A percentile compares a stretch with the other conserved stretches of the same genome.
phyloP scores from a whole-genome alignment of 2,329 filamentous ascomycete genomes.

The Penicillium verrucosum region DNA sequence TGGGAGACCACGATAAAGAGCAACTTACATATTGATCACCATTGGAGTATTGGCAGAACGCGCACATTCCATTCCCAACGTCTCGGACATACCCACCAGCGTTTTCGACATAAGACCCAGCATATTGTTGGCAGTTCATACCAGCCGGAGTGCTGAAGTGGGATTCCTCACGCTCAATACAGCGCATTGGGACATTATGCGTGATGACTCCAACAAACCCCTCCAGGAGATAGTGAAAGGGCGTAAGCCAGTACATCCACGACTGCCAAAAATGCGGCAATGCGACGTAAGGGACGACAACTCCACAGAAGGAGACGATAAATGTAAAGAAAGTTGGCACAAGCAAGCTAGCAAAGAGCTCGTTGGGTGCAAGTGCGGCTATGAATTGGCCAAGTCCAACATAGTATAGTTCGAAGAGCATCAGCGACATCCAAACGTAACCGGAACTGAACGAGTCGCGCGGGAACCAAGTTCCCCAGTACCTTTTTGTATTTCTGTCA shows the following conservation, averaged over 20 bases:
- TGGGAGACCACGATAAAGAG: background rate
- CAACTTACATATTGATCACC: conserved; percentile 59
- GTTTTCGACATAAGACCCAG: conserved; percentile 50
- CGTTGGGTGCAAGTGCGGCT: conserved; percentile 64
- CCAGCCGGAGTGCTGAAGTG: conserved; percentile 59
- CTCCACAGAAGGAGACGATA: conserved; percentile 70
- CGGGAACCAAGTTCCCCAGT: conserved; percentile 54
- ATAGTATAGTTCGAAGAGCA: conserved; percentile 66
- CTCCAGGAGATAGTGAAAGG: conserved; percentile 65
- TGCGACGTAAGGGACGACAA: conserved; percentile 64
- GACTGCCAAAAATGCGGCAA: conserved; percentile 64
- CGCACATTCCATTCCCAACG: conserved; percentile 56
- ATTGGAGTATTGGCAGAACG: conserved; percentile 61
- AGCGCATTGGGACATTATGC: conserved; percentile 55
- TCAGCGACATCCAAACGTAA: conserved; percentile 61
- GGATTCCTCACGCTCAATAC: conserved; percentile 56
- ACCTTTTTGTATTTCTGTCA: conserved; percentile 36
- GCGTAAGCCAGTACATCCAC: conserved; percentile 66
- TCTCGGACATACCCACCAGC: conserved; percentile 61
- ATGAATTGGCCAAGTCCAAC: conserved; percentile 65
- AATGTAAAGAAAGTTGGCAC: conserved; percentile 69
- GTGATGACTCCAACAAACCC: conserved; percentile 57
- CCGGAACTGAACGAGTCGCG: conserved; percentile 57
- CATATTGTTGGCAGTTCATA: conserved; percentile 60
- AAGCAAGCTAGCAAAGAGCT: conserved; percentile 62